phyloP scores from a whole-genome alignment of 202 grass and related monocot species.

The Zizania palustris region DNA sequence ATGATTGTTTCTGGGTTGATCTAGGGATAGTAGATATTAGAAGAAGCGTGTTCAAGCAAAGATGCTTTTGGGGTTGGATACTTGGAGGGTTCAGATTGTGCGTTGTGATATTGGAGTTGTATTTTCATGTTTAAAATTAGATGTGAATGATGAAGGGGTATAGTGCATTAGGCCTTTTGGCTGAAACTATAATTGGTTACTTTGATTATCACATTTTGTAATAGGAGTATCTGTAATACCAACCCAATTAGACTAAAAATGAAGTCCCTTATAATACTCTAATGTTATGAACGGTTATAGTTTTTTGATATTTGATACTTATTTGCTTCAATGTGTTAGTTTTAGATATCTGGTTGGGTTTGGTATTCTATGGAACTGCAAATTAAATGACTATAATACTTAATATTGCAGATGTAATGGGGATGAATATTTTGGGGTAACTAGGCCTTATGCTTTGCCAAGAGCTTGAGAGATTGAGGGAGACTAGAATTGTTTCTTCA shows the following conservation, averaged over 20 bases:
- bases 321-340: not conserved
- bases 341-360: not conserved
- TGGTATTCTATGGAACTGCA: not conserved
- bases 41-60: not conserved
- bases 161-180: not conserved
- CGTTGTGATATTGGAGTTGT: not conserved
- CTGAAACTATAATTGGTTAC: not conserved
- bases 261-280: not conserved
- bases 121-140: not conserved
- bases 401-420: not conserved
- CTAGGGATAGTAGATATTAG: not conserved
- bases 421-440: too few relatives aligned
- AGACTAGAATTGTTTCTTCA: too few relatives aligned
- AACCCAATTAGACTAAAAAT: not conserved
- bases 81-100: not conserved
- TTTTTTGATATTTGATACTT: not conserved
- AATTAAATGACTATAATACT: not conserved
- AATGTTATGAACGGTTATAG: not conserved
- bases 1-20: slow-evolving; percentile 5
- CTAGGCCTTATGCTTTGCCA: too few relatives aligned
- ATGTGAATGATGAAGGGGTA: not conserved
- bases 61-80: not conserved
- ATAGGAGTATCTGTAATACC: not conserved
- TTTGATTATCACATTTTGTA: not conserved
- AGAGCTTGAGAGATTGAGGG: too few relatives aligned